These are phyloP conservation scores for Lentinula edodes DNA, from an alignment of 768 basidiomycete genomes.

Conservation along the genomic window DNA sequence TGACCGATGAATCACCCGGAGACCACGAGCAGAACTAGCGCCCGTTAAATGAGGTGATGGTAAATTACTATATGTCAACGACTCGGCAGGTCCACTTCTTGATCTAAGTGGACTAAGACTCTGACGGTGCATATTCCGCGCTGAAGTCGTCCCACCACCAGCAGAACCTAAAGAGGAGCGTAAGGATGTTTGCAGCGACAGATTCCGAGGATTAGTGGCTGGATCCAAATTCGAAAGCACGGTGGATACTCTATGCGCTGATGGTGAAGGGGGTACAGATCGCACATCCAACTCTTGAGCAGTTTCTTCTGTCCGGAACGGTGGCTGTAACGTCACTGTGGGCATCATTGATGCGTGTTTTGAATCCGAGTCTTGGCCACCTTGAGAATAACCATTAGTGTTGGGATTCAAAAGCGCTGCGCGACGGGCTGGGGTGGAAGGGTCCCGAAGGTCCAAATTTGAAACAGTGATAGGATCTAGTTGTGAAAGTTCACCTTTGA, in stretches of 20 bases:
- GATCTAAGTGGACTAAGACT: conserved; percentile 39
- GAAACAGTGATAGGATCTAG: conserved; percentile 51
- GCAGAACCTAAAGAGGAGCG: conserved; percentile 25
- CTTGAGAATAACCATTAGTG: conserved; percentile 23
- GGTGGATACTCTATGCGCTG: conserved; percentile 1
- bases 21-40: conserved; percentile 29
- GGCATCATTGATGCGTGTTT: conserved; percentile 17
- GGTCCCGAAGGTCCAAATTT: conserved; percentile 60
- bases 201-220: conserved; percentile 44
- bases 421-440: conserved; percentile 51
- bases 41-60: conserved; percentile 17
- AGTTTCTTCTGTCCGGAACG: conserved; percentile 18
- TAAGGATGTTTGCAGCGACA: conserved; percentile 34
- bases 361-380: not conserved
- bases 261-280: conserved; percentile 8
- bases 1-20: conserved; percentile 65
- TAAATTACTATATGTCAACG: conserved; percentile 4
- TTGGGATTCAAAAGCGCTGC: conserved; percentile 28
- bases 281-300: conserved; percentile 11
- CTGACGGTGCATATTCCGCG: conserved; percentile 30
- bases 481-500: conserved; percentile 64
- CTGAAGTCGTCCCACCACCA: conserved; percentile 14
- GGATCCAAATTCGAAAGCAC: conserved; percentile 13
- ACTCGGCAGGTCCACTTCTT: conserved; percentile 29
- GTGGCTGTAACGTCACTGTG: conserved; percentile 21